Evolutionary conservation across 1,139 yeast genomes (phyloP), one percentile per base, ranked within the genome.

Genomic region (Taphrina sp.): DNA sequence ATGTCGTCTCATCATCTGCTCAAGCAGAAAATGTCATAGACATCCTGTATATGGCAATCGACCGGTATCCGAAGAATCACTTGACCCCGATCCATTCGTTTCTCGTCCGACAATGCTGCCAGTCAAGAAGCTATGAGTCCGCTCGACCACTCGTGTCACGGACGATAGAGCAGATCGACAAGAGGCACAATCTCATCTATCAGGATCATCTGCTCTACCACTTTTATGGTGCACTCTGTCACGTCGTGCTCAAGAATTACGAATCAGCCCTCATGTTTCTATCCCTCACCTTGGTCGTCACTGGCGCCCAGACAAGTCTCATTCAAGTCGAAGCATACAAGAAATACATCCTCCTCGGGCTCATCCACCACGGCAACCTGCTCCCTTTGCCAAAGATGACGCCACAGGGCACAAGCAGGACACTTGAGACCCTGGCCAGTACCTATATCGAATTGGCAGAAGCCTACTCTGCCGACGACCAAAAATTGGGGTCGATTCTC

Each of bases 191-290:
- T n/a, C 33, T 58, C 5, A 39, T 47, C 3, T 60, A 61, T 26
- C 59, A 37, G 5, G 61, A 61, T 29, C 61, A 59, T 31, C 36
- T 61, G 22, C 45, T 43, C 16, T 67, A 60, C 58, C 66, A 67
- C 57, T 64, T 59, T 55, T 63, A 60, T 47, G 64, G 64, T 1
- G 66, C 63, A 2, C 51, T 58, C 16, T 56, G 66, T 4, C 59
- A 62, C 29, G 53, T 62, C 31, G 59, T 61, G 5, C 31, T 54
- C 38, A 54, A 59, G 36, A 57, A 63, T 3, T 64, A 57, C 56
- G 53, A 58, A 5, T 56, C 57, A 33, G 70, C 70, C 2, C 39
- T 44, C 12, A 64, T 64, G 43, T 60, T 58, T 38, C 51, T 66
- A 19, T 55, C 61, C 3, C 61, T 64, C 44, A 67, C 62, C 5